These are phyloP conservation scores for Umbelopsis sp. DNA, from an alignment of 192 early-diverging fungal species.

Conservation along the genomic window DNA sequence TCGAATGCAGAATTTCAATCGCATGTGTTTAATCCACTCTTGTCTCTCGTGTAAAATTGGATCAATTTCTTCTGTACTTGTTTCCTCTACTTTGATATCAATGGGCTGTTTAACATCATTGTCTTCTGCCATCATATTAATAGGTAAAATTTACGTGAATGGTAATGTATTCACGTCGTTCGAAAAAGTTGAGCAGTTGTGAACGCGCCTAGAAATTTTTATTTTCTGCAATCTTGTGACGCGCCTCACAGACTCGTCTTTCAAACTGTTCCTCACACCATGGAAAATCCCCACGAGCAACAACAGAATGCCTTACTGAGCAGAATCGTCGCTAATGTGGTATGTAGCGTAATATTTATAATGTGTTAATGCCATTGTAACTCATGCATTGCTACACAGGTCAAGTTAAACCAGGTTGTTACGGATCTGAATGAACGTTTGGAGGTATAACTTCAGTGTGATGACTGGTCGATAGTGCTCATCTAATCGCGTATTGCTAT, in stretches of 20 bases:
- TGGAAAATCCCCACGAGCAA: slow-evolving; percentile 49
- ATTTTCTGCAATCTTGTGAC: background rate
- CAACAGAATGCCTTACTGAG: slow-evolving; percentile 40
- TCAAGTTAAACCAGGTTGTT: slow-evolving; percentile 39
- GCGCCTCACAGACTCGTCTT: background rate
- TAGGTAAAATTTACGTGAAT: too few relatives aligned
- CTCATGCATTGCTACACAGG: slow-evolving; percentile 12
- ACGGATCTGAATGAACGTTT: slow-evolving; percentile 39
- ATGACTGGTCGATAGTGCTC: background rate
- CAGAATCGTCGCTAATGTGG: slow-evolving; percentile 42
- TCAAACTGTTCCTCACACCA: background rate
- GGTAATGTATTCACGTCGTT: background rate
- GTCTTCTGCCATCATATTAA: background rate
- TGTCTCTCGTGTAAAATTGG: slow-evolving; percentile 54
- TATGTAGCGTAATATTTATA: slow-evolving; percentile 17
- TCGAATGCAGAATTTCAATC: slow-evolving; percentile 81
- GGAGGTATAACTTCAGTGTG: slow-evolving; percentile 16
- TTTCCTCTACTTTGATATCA: background rate
- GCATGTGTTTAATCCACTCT: slow-evolving; percentile 78
- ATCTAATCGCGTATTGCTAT: background rate
- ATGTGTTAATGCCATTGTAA: too few relatives aligned
- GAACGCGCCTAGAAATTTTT: background rate
- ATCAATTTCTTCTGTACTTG: background rate
- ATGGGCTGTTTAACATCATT: background rate
- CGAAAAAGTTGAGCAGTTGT: background rate